These are phyloP conservation scores for Phoenix dactylifera DNA, from an alignment of 176 grass and related monocot species.

Conservation along the genomic window DNA sequence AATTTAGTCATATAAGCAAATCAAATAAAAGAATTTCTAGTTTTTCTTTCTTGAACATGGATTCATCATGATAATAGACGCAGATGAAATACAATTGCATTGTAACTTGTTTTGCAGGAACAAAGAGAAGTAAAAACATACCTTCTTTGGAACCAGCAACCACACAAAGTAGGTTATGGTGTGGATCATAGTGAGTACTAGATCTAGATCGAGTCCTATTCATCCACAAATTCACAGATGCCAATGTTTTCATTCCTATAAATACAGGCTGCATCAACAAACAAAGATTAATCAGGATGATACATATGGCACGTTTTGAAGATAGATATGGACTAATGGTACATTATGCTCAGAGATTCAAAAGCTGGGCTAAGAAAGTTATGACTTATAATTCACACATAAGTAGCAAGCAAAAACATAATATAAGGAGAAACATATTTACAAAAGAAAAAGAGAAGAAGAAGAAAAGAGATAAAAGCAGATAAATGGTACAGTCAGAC, in stretches of 20 bases:
- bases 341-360: no score
- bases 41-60: no score
- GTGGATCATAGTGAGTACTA: constrained; percentile 91
- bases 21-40: no score
- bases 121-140: constrained; percentile 11
- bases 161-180: constrained; percentile 90
- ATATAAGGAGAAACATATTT: constrained; percentile 5
- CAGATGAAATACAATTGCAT: no score
- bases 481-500: constrained; percentile 19
- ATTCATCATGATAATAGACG: no score
- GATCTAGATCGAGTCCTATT: constrained; percentile 75
- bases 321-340: no score
- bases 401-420: no score
- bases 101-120: no score
- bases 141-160: constrained; percentile 84
- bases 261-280: constrained; percentile 57
- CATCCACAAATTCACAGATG: constrained; percentile 96
- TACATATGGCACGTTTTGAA: constrained; percentile 12
- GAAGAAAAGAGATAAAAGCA: neutral
- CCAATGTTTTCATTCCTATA: constrained; percentile 49
- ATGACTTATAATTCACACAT: no score
- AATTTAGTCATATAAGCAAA: no score
- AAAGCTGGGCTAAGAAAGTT: no score
- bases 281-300: constrained; percentile 3
- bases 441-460: constrained; percentile 6